Conservation (phyloP, 495 filamentous ascomycete genomes). For the Daldinia concentrica region DNA sequence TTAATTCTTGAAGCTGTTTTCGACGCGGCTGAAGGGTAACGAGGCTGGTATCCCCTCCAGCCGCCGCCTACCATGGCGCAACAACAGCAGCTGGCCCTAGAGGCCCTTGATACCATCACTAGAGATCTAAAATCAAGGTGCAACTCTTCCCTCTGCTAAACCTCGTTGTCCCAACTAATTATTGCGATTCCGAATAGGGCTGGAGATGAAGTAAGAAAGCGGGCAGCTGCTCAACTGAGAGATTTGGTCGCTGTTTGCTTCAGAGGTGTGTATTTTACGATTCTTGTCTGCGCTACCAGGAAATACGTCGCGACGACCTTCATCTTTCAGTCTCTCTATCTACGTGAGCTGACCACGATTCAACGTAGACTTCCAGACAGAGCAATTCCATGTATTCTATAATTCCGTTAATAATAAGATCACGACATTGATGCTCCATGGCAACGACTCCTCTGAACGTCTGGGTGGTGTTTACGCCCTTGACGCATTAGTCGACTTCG, state of each 20-base stretch:
- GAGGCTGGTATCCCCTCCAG: constrained; percentile 9
- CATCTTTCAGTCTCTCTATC: background rate
- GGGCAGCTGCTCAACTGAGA: constrained; percentile 45
- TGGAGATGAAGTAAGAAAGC: constrained; percentile 47
- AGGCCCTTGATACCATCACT: constrained; percentile 46
- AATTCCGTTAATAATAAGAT: constrained; percentile 79
- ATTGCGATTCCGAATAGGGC: constrained; percentile 26
- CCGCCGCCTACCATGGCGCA: constrained; percentile 43
- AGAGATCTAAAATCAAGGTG: constrained; percentile 51
- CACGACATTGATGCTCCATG: constrained; percentile 78
- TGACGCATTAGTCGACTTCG: constrained; percentile 92
- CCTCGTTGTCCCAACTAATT: constrained; percentile 6
- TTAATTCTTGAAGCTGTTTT: constrained; percentile 42
- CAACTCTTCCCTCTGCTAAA: background rate
- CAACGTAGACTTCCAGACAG: constrained; percentile 72
- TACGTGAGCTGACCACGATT: constrained; percentile 20
- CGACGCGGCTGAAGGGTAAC: constrained; percentile 38
- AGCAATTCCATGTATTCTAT: constrained; percentile 82
- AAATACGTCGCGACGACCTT: background rate
- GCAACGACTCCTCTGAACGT: constrained; percentile 84
- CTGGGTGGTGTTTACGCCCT: constrained; percentile 92
- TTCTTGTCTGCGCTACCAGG: background rate
- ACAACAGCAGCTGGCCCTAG: constrained; percentile 48
- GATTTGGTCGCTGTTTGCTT: constrained; percentile 49
- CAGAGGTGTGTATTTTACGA: constrained; percentile 41